Evolutionary conservation across 768 basidiomycete species (phyloP).

Genomic region (Termitomyces eurrhizus): DNA sequence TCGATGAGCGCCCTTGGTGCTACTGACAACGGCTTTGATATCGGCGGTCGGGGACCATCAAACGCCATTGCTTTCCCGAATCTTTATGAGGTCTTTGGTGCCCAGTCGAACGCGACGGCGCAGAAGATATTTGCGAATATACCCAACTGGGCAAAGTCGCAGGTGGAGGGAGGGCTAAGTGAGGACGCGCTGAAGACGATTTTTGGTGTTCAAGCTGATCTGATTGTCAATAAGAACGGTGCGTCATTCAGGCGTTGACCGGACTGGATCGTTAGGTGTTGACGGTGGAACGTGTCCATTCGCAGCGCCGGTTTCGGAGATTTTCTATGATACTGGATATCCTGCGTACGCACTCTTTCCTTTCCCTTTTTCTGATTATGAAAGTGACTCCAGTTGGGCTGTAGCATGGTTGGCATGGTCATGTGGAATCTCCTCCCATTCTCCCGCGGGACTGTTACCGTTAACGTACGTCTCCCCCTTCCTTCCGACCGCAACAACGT

Average conservation of each 20-base stretch:
- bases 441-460: constrained; percentile 46
- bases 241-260: constrained; percentile 17
- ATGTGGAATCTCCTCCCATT: constrained; percentile 58
- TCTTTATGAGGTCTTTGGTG: constrained; percentile 42
- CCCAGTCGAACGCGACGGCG: constrained; percentile 25
- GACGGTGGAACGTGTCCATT: not conserved
- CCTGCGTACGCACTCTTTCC: constrained; percentile 30
- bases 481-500: not conserved
- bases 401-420: constrained; percentile 41
- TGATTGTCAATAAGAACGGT: constrained; percentile 46
- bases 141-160: constrained; percentile 38
- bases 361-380: not conserved
- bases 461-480: constrained; percentile 28
- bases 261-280: not conserved
- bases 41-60: constrained; percentile 41
- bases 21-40: constrained; percentile 33
- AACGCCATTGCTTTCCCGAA: constrained; percentile 50
- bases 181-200: constrained; percentile 38
- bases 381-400: not conserved
- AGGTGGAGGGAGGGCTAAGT: constrained; percentile 35
- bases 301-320: constrained; percentile 43
- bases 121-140: constrained; percentile 36
- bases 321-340: constrained; percentile 44
- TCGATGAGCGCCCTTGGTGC: constrained; percentile 40
- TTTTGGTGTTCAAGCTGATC: constrained; percentile 39